Conservation (phyloP, 495 filamentous ascomycete genomes). For the Barbatosphaeria neglecta region DNA sequence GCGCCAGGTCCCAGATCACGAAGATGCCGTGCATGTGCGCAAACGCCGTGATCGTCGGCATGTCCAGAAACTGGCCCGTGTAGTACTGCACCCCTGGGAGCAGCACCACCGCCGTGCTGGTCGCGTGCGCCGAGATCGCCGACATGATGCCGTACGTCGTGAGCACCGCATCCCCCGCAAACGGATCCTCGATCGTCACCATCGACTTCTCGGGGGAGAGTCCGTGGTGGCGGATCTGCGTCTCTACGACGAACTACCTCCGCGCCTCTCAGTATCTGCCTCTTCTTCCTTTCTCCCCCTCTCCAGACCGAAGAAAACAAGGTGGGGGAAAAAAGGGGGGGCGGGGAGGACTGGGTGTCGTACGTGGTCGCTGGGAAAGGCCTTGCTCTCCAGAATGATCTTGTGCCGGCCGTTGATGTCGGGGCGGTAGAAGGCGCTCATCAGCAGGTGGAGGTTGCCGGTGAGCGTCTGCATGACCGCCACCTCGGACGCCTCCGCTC, state of each 20-base stretch:
- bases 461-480: slow-evolving; percentile 92
- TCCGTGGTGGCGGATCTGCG: slow-evolving; percentile 71
- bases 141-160: slow-evolving; percentile 63
- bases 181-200: slow-evolving; percentile 58
- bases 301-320: background rate
- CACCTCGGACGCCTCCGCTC: slow-evolving; percentile 69
- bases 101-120: slow-evolving; percentile 65
- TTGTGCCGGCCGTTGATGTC: slow-evolving; percentile 60
- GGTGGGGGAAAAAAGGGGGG: no score
- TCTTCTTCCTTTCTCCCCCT: background rate
- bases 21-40: slow-evolving; percentile 66
- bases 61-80: slow-evolving; percentile 84
- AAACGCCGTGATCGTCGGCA: slow-evolving; percentile 68
- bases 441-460: slow-evolving; percentile 78
- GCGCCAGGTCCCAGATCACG: slow-evolving; percentile 91
- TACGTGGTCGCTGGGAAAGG: slow-evolving; percentile 87
- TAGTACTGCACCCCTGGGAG: slow-evolving; percentile 93
- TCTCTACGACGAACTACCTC: slow-evolving; percentile 84
- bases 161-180: slow-evolving; percentile 40
- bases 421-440: slow-evolving; percentile 86
- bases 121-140: slow-evolving; percentile 65
- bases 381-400: slow-evolving; percentile 87
- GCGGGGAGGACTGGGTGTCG: background rate
- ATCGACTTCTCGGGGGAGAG: slow-evolving; percentile 58
- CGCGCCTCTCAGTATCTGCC: background rate